These are phyloP conservation scores for Cladobotryum protrusum DNA, from an alignment of 2,329 filamentous ascomycete genomes.

Conservation along the genomic window DNA sequence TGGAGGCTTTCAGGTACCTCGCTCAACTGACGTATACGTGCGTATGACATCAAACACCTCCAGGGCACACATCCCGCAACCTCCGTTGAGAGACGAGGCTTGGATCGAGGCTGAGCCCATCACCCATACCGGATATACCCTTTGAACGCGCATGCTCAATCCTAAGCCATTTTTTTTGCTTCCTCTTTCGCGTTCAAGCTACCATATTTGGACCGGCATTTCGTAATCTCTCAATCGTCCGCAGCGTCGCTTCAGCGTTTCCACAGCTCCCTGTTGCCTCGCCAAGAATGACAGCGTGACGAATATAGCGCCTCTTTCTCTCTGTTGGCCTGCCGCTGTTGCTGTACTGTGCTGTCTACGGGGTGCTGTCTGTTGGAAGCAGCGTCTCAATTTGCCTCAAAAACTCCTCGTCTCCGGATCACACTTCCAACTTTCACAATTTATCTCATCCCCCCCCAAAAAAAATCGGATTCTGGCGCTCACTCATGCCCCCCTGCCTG, in stretches of 20 bases:
- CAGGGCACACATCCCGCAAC: neutral
- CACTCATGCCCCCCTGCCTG: neutral
- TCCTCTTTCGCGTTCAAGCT: neutral
- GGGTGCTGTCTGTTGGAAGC: neutral
- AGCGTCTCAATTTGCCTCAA: neutral
- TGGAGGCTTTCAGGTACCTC: neutral
- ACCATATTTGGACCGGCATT: neutral
- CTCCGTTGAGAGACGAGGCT: slow-evolving; percentile 11
- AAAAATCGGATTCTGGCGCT: neutral
- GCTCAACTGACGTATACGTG: neutral
- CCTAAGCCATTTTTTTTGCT: neutral
- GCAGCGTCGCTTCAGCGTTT: neutral
- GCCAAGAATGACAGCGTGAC: slow-evolving; percentile 3
- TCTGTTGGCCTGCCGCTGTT: too few relatives aligned
- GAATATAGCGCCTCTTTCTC: neutral
- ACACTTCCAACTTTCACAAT: neutral
- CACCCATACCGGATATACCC: neutral
- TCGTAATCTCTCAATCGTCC: neutral
- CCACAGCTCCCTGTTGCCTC: neutral
- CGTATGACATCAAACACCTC: slow-evolving; percentile 10
- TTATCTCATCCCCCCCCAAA: neutral
- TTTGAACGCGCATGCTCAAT: slow-evolving; percentile 6
- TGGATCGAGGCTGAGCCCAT: slow-evolving; percentile 19
- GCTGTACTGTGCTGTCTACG: too few relatives aligned
- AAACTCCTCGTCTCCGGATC: neutral